Evolutionary conservation across 176 grass and related monocot genomes (phyloP).

Genomic region (Oryza glaberrima): DNA sequence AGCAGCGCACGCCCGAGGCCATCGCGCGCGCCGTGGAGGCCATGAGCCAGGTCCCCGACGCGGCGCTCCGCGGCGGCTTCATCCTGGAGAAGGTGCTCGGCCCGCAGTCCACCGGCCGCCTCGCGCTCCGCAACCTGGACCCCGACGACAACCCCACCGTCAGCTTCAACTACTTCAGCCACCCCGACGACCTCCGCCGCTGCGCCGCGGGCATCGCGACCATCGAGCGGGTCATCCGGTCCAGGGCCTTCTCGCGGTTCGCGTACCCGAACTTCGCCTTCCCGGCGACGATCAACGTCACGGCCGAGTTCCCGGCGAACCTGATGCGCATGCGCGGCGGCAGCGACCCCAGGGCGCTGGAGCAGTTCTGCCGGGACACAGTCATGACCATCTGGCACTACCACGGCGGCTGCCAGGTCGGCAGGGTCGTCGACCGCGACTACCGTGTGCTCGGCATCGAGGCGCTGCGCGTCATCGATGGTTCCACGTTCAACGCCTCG

Average conservation of each 20-base stretch:
- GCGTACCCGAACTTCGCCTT: slow-evolving; percentile 57
- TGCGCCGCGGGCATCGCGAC: slow-evolving; percentile 62
- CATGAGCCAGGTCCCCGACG: slow-evolving; percentile 44
- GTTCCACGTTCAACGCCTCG: slow-evolving; percentile 76
- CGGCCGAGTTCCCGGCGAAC: slow-evolving; percentile 61
- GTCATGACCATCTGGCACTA: slow-evolving; percentile 95
- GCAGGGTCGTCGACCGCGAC: slow-evolving; percentile 73
- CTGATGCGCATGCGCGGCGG: slow-evolving; percentile 47
- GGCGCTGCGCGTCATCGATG: slow-evolving; percentile 79
- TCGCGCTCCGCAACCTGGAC: slow-evolving; percentile 60
- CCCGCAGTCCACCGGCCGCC: slow-evolving; percentile 61
- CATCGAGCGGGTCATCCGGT: slow-evolving; percentile 62
- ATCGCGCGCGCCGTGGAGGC: slow-evolving; percentile 46
- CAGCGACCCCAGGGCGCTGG: slow-evolving; percentile 56
- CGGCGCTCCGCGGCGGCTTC: slow-evolving; percentile 71
- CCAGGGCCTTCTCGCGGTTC: slow-evolving; percentile 66
- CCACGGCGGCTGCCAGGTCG: slow-evolving; percentile 80
- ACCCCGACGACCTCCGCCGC: slow-evolving; percentile 66
- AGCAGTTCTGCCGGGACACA: slow-evolving; percentile 87
- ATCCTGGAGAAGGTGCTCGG: slow-evolving; percentile 82
- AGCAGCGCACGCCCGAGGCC: slow-evolving; percentile 48
- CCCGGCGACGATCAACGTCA: slow-evolving; percentile 57
- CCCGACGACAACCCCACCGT: slow-evolving; percentile 66
- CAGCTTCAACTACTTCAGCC: slow-evolving; percentile 84
- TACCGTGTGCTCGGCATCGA: slow-evolving; percentile 65